These are phyloP conservation scores for Teratosphaeria zuluensis DNA, from an alignment of 2,329 filamentous ascomycete genomes.

Conservation along the genomic window DNA sequence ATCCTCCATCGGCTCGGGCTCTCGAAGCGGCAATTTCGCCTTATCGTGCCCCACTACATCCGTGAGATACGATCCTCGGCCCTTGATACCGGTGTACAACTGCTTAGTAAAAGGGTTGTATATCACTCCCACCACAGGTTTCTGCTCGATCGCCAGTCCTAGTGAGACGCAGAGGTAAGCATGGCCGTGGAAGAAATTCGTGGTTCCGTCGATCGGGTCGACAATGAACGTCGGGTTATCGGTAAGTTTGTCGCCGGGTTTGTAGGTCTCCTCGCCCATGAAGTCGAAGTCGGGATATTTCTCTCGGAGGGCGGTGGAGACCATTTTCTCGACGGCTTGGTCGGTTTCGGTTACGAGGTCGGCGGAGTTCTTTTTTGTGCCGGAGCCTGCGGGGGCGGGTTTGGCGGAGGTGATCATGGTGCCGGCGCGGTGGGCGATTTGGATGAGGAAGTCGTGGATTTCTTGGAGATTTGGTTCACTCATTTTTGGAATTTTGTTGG, in stretches of 20 bases:
- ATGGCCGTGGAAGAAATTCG: conserved; percentile 71
- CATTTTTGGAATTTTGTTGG: not conserved
- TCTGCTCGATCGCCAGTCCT: conserved; percentile 54
- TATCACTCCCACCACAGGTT: conserved; percentile 61
- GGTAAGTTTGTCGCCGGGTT: conserved; percentile 50
- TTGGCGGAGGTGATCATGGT: conserved; percentile 37
- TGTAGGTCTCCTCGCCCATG: conserved; percentile 69
- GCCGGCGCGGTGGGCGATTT: conserved; percentile 36
- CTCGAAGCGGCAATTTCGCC: conserved; percentile 32
- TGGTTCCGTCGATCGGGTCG: conserved; percentile 74
- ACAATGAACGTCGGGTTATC: conserved; percentile 65
- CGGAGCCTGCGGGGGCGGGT: conserved; percentile 31
- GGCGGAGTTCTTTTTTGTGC: conserved; percentile 43
- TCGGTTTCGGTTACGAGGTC: conserved; percentile 57
- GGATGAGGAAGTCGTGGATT: conserved; percentile 40
- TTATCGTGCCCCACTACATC: not conserved
- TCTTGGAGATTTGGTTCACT: conserved; percentile 32
- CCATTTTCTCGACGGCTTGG: conserved; percentile 49
- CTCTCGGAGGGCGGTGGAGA: conserved; percentile 40
- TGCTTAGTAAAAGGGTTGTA: conserved; percentile 68
- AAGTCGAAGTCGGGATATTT: conserved; percentile 51
- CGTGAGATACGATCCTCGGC: conserved; percentile 52
- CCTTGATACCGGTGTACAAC: conserved; percentile 60
- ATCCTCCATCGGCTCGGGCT: conserved; percentile 44
- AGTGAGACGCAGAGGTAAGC: conserved; percentile 68